Evolutionary conservation across 2,329 filamentous ascomycete species (phyloP).

Genomic region (Fusarium kyushuense): DNA sequence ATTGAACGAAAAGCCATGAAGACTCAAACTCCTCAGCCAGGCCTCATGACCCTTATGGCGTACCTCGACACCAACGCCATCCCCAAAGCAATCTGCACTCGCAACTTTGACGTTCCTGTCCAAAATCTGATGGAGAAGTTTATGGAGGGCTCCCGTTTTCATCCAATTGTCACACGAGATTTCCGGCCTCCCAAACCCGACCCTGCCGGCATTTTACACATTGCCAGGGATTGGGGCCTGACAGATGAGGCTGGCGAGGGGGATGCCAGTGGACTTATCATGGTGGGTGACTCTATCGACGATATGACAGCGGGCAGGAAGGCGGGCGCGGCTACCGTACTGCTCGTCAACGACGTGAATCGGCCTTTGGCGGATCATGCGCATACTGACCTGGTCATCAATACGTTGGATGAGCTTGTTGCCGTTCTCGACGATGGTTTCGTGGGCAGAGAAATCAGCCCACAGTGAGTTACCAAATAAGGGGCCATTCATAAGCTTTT

Average conservation of each 20-base stretch:
- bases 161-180: constrained; percentile 85
- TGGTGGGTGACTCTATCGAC: constrained; percentile 86
- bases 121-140: constrained; percentile 80
- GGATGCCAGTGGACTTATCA: constrained; percentile 66
- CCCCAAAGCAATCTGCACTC: constrained; percentile 88
- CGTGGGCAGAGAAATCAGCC: constrained; percentile 59
- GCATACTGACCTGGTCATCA: constrained; percentile 81
- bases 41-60: constrained; percentile 80
- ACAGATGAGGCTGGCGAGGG: constrained; percentile 44
- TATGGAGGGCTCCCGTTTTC: constrained; percentile 74
- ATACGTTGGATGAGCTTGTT: constrained; percentile 80
- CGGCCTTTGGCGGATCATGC: constrained; percentile 74
- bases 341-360: constrained; percentile 89
- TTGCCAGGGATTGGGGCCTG: constrained; percentile 81
- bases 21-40: constrained; percentile 83
- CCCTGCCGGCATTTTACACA: constrained; percentile 88
- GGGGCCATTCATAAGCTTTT: not conserved
- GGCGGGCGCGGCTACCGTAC: constrained; percentile 90
- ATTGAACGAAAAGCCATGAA: constrained; percentile 88
- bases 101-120: constrained; percentile 90
- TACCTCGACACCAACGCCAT: constrained; percentile 78
- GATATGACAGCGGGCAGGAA: constrained; percentile 89
- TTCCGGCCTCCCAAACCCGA: constrained; percentile 87
- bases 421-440: constrained; percentile 81
- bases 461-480: constrained; percentile 8